Percentiles rank a stretch among this genome's conserved stretches.
phyloP scores from a whole-genome alignment of 257 asterid genomes.

The Apocynum venetum region DNA sequence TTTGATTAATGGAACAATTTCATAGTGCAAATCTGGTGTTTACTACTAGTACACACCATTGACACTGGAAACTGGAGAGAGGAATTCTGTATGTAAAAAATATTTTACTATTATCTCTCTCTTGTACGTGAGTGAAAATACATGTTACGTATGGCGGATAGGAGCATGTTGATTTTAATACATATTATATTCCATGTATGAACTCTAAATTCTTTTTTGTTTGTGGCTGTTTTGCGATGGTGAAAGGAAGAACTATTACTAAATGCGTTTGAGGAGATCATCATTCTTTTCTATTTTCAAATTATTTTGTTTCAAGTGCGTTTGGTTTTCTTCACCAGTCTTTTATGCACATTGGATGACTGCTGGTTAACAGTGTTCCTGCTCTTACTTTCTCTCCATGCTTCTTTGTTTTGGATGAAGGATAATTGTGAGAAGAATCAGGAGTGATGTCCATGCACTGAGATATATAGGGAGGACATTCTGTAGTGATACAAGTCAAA shows the following conservation, averaged over 20 bases:
- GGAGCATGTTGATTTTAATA: neutral
- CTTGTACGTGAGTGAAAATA: neutral
- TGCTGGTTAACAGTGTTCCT: neutral
- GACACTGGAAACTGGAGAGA: neutral
- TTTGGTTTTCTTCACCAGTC: neutral
- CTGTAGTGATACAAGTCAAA: conserved; percentile 39
- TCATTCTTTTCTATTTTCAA: neutral
- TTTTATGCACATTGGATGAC: neutral
- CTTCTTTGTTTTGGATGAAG: conserved; percentile 28
- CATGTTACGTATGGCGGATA: neutral
- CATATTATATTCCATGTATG: neutral
- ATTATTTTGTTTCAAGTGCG: neutral
- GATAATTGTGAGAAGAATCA: conserved; percentile 44
- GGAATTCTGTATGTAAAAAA: neutral
- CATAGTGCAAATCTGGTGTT: neutral
- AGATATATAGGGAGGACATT: conserved; percentile 45
- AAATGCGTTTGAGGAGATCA: neutral
- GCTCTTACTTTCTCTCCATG: neutral
- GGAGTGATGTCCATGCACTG: conserved; percentile 21
- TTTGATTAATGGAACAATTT: neutral
- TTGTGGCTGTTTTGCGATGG: neutral
- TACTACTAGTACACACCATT: neutral
- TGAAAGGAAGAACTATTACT: neutral
- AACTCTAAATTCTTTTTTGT: neutral
- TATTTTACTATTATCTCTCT: neutral